These are phyloP conservation scores for Leccinum sublutescens DNA, from an alignment of 768 basidiomycete genomes.

Conservation along the genomic window DNA sequence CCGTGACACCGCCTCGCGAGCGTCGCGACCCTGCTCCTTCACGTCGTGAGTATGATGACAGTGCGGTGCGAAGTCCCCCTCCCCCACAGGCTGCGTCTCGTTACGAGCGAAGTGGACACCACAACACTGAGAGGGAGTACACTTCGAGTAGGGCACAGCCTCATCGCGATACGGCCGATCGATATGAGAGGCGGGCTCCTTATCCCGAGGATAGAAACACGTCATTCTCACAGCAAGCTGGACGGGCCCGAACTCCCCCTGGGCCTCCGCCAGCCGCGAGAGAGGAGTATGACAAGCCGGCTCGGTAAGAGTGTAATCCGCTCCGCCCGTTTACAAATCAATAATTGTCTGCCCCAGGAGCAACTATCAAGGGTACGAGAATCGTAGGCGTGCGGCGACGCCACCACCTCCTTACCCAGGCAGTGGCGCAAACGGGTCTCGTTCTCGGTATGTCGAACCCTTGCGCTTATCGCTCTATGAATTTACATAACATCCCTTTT, in stretches of 20 bases:
- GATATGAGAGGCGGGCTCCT: constrained; percentile 51
- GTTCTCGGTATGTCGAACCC: constrained; percentile 36
- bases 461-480: background rate
- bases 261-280: constrained; percentile 52
- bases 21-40: constrained; percentile 59
- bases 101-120: constrained; percentile 45
- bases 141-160: constrained; percentile 42
- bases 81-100: constrained; percentile 50
- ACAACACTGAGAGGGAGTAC: constrained; percentile 40
- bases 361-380: constrained; percentile 21
- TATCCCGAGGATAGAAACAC: constrained; percentile 43
- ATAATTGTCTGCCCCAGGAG: constrained; percentile 7
- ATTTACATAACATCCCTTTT: background rate
- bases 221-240: constrained; percentile 45
- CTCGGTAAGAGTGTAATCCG: constrained; percentile 44
- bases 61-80: constrained; percentile 50
- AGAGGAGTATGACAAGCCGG: constrained; percentile 64
- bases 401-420: constrained; percentile 53
- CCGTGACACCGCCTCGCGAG: constrained; percentile 61
- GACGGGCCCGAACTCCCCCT: constrained; percentile 53
- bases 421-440: constrained; percentile 40
- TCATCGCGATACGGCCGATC: constrained; percentile 57
- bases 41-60: constrained; percentile 70
- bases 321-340: background rate
- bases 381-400: constrained; percentile 52